A percentile compares a stretch with the other conserved stretches of the same genome.
Conservation (phyloP, 2,329 filamentous ascomycete species). For the Orbilia ellipsospora region DNA sequence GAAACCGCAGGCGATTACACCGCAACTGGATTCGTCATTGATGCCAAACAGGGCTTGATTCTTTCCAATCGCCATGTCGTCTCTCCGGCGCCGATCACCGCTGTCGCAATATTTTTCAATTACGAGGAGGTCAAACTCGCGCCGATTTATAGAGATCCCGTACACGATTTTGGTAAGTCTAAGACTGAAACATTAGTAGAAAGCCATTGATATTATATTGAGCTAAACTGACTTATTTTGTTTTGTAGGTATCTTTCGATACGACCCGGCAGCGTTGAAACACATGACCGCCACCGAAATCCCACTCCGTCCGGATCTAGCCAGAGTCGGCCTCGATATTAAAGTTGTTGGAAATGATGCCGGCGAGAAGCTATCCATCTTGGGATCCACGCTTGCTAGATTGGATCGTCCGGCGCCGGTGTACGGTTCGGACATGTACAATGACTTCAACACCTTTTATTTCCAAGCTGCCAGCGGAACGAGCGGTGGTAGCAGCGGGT, state of each 20-base stretch:
- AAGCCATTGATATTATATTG: not conserved
- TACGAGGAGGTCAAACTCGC: conserved; percentile 59
- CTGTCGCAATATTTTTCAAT: conserved; percentile 60
- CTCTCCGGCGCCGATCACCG: conserved; percentile 59
- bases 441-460: conserved; percentile 60
- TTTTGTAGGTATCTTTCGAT: conserved; percentile 57
- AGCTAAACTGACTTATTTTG: too few relatives aligned
- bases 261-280: conserved; percentile 58
- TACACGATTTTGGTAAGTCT: conserved; percentile 59
- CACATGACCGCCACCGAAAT: conserved; percentile 59
- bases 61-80: conserved; percentile 60
- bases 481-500: conserved; percentile 59
- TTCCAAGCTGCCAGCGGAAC: conserved; percentile 60
- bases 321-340: conserved; percentile 59
- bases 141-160: conserved; percentile 59
- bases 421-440: conserved; percentile 59
- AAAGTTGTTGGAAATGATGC: conserved; percentile 60
- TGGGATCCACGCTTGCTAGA: conserved; percentile 59
- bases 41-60: conserved; percentile 59
- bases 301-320: conserved; percentile 58
- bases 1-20: conserved; percentile 59
- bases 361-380: conserved; percentile 60
- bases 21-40: conserved; percentile 59
- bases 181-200: not conserved
- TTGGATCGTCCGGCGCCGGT: conserved; percentile 59